A percentile compares a stretch with the other conserved stretches of the same genome.
Conservation (phyloP, 1,284 basidiomycete species). For the Cryptococcus amylolentus region DNA sequence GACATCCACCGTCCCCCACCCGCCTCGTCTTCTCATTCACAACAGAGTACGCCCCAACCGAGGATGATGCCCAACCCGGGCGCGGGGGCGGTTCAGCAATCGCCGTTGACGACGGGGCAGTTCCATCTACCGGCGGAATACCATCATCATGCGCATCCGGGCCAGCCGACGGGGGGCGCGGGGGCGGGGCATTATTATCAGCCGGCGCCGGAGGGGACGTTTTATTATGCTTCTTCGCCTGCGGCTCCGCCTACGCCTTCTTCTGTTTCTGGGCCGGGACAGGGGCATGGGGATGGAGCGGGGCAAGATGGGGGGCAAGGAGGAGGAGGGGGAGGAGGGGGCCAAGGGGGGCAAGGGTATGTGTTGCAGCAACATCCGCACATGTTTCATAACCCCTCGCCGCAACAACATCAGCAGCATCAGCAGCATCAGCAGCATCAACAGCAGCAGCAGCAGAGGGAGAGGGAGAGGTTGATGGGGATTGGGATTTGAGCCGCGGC, state of each 20-base stretch:
- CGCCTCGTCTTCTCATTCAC: background rate
- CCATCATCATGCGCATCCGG: slow-evolving; percentile 8
- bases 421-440: slow-evolving; percentile 21
- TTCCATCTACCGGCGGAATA: slow-evolving; percentile 40
- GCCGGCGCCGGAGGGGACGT: slow-evolving; percentile 13
- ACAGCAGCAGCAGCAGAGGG: slow-evolving; percentile 21
- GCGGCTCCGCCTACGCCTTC: slow-evolving; percentile 10
- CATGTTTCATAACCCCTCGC: slow-evolving; percentile 21
- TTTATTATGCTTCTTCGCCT: background rate
- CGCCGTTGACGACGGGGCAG: slow-evolving; percentile 27
- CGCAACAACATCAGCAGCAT: slow-evolving; percentile 22
- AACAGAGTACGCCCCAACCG: slow-evolving; percentile 3
- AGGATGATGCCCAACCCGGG: slow-evolving; percentile 11
- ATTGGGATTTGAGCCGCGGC: slow-evolving; percentile 28
- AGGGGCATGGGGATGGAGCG: slow-evolving; percentile 18
- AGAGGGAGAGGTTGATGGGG: slow-evolving; percentile 22
- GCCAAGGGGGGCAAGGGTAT: slow-evolving; percentile 11
- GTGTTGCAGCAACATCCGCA: slow-evolving; percentile 16
- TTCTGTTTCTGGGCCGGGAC: slow-evolving; percentile 17
- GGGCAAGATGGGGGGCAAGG: slow-evolving; percentile 1
- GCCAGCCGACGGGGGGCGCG: slow-evolving; percentile 6
- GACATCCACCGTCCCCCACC: slow-evolving; percentile 17
- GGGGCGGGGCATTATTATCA: slow-evolving; percentile 1
- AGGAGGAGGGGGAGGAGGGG: slow-evolving; percentile 17
- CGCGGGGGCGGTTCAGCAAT: slow-evolving; percentile 19